Percentiles rank a stretch among this genome's conserved stretches.
Conservation (phyloP, 139 green algal genomes). For the Mesotaenium endlicherianum region DNA sequence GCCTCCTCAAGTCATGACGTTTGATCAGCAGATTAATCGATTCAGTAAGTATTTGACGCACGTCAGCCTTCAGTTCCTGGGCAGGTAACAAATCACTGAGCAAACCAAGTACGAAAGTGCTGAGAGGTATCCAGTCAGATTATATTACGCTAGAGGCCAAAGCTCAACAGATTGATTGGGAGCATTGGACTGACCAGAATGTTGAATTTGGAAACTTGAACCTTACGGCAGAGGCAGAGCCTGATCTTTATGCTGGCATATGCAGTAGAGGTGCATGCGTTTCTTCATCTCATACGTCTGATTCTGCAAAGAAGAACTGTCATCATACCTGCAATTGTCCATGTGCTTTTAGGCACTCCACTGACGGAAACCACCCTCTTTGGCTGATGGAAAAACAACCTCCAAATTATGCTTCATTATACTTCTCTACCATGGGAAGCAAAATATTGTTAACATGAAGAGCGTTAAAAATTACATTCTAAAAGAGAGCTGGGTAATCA, state of each 20-base stretch:
- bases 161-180: background rate
- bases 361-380: no score
- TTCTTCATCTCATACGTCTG: no score
- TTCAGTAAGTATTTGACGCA: constrained; percentile 50
- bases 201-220: background rate
- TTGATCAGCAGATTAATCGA: constrained; percentile 51
- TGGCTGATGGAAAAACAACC: no score
- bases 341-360: no score
- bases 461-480: no score
- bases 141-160: background rate
- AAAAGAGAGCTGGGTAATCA: no score
- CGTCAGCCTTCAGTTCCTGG: background rate
- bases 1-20: constrained; percentile 59
- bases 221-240: background rate
- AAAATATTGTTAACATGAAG: no score
- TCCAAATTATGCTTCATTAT: no score
- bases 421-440: no score
- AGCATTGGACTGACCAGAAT: background rate
- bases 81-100: no score
- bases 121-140: constrained; percentile 52
- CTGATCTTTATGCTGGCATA: background rate
- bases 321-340: background rate
- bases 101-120: constrained; percentile 42
- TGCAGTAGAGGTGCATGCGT: no score
- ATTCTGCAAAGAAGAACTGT: no score